phyloP scores from a whole-genome alignment of 148 eudicot species.

The Pharnaceum exiguum region DNA sequence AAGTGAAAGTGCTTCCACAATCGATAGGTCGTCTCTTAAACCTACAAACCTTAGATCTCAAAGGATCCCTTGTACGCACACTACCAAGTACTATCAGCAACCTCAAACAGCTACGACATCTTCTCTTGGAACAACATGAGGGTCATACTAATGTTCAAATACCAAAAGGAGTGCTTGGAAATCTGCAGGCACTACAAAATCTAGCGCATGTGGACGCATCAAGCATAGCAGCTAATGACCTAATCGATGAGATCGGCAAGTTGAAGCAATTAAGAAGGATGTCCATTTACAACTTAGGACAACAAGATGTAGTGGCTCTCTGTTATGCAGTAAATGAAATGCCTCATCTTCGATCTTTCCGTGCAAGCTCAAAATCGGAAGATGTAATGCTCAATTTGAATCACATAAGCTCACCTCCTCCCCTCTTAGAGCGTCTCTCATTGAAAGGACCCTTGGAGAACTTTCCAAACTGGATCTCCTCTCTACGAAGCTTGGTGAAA shows the following conservation, averaged over 20 bases:
- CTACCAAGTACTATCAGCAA: conserved; percentile 8
- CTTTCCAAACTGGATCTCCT: background rate
- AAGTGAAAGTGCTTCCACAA: conserved; percentile 1
- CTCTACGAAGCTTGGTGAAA: background rate
- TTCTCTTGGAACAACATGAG: background rate
- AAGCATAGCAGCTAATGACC: no score
- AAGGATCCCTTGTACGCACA: conserved; percentile 3
- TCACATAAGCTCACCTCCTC: background rate
- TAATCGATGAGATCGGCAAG: background rate
- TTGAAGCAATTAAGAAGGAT: background rate
- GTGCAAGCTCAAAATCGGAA: background rate
- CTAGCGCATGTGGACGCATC: conserved; percentile 5
- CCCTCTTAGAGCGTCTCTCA: background rate
- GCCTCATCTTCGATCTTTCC: background rate
- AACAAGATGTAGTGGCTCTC: background rate
- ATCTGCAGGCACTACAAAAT: background rate
- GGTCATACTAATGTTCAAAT: background rate
- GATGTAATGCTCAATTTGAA: background rate
- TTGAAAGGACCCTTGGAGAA: conserved; percentile 2
- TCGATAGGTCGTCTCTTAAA: conserved; percentile 8
- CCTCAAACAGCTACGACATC: background rate
- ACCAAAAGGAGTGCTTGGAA: background rate
- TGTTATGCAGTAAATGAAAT: background rate
- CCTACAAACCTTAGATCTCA: conserved; percentile 22
- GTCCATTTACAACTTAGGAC: background rate